These are phyloP conservation scores for Vigna trinervia DNA, from an alignment of 306 rosid genomes.

Conservation along the genomic window DNA sequence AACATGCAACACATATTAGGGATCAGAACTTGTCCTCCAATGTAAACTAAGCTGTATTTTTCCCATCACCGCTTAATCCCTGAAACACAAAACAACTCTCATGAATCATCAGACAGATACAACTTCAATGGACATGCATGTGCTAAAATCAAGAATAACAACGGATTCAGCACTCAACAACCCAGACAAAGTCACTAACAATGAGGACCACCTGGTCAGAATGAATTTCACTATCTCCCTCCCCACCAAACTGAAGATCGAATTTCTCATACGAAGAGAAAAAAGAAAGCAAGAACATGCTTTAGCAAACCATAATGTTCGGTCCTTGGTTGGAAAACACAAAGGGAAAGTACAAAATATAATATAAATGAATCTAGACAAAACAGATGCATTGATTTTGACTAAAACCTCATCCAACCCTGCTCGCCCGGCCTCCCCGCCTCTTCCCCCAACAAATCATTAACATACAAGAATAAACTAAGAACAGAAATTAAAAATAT, in stretches of 20 bases:
- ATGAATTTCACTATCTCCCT: conserved; percentile 11
- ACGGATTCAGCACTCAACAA: conserved; percentile 18
- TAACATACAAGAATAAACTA: not conserved
- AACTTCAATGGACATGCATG: conserved; percentile 5
- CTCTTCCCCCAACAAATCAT: conserved; percentile 9
- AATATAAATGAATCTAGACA: conserved; percentile 42
- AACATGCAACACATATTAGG: not conserved
- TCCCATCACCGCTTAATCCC: conserved; percentile 27
- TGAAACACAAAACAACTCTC: conserved; percentile 12
- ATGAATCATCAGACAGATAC: not conserved
- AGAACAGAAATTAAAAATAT: not conserved
- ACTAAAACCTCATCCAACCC: conserved; percentile 19
- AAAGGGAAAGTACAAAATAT: not conserved
- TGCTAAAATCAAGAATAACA: conserved; percentile 19
- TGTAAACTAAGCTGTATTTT: conserved; percentile 1
- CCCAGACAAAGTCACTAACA: not conserved
- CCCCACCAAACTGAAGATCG: conserved; percentile 13
- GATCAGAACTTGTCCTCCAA: conserved; percentile 9
- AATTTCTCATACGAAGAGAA: not conserved
- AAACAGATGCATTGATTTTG: conserved; percentile 32
- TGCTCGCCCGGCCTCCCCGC: not conserved
- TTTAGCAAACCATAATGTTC: conserved; percentile 8
- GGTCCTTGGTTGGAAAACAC: conserved; percentile 13
- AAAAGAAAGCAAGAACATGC: not conserved
- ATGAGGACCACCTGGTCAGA: conserved; percentile 26